Conservation (phyloP, 2,329 filamentous ascomycete species). For the Cladosporium sp. region DNA sequence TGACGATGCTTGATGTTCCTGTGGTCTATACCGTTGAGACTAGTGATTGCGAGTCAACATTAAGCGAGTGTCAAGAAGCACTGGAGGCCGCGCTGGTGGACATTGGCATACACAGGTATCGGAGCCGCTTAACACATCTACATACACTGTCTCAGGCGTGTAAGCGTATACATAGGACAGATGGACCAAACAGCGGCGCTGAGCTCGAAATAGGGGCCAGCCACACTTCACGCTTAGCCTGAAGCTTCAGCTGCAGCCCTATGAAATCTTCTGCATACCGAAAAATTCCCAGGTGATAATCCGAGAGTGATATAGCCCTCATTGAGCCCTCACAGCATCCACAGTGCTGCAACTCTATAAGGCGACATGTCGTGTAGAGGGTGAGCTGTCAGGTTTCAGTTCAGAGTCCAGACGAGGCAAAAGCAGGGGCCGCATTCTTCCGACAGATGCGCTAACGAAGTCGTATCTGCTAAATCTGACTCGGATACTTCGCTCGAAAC, state of each 20-base stretch:
- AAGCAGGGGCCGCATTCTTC: background rate
- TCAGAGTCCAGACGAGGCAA: background rate
- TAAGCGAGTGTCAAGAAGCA: background rate
- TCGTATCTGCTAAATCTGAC: background rate
- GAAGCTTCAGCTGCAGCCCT: background rate
- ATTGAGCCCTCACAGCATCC: background rate
- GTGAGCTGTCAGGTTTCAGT: background rate
- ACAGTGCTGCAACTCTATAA: background rate
- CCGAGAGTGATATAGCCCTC: background rate
- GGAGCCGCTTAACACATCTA: background rate
- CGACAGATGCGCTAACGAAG: background rate
- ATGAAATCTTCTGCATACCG: background rate
- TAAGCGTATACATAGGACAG: background rate
- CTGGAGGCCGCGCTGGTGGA: background rate
- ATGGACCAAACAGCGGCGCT: background rate
- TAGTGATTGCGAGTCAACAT: background rate
- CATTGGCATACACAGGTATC: background rate
- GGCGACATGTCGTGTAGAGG: too few species aligned
- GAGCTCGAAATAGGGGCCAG: background rate
- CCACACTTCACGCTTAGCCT: background rate
- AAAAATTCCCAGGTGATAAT: background rate
- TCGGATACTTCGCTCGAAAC: background rate
- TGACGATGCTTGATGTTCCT: slow-evolving; percentile 14
- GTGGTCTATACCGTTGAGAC: slow-evolving; percentile 1
- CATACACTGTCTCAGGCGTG: background rate